Evolutionary conservation across 2,329 filamentous ascomycete genomes (phyloP), one percentile per base, ranked within the genome.

Genomic region (Cladosporium austrohemisphaericum): DNA sequence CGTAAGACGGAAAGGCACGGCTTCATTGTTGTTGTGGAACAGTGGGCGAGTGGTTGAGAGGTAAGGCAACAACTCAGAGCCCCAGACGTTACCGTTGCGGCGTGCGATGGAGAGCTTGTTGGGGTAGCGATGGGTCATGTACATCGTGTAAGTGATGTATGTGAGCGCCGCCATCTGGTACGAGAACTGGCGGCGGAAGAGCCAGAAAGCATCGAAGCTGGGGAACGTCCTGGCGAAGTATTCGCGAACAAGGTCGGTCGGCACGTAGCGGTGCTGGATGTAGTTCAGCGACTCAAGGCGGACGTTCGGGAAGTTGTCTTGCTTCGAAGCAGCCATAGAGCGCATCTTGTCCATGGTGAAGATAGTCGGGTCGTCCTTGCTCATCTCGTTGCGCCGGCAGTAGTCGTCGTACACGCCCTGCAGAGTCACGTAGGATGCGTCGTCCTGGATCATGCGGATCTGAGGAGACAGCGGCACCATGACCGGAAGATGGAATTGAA

Each of bases 131-230:
- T 89, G 89, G 66, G 92, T 89, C 83, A 98, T 97, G 72, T 92
- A 92, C 74, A 99, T 85, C 52, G 96, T 86, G 66, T 97, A 98
- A 3, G 93, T 97, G 86, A 98, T 95, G 73, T 98, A 98, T 1
- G 93, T 95, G 56, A 97, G 79, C 1, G 91, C 83, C 16, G 93
- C 92, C 54, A 95, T 84, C 71, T 98, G 93, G 74, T 97, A 96
- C 18, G 89, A 87, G 72, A 98, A 95, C 57, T 95, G 91, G 52
- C 91, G 85, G 52, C 93, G 87, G 88, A 99, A 99, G 51, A 98
- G 80, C 90, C 92, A 98, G 76, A 97, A 96, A 62, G 96, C 91
- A 37, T 87, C 82, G 68, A 88, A 98, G 55, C 88, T 85, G 23
- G 90, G 86, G 71, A 93, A 97, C 4, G 84, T 87, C 57, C 79